These are phyloP conservation scores for Xylaria venustula DNA, from an alignment of 495 filamentous ascomycete genomes.

Conservation along the genomic window DNA sequence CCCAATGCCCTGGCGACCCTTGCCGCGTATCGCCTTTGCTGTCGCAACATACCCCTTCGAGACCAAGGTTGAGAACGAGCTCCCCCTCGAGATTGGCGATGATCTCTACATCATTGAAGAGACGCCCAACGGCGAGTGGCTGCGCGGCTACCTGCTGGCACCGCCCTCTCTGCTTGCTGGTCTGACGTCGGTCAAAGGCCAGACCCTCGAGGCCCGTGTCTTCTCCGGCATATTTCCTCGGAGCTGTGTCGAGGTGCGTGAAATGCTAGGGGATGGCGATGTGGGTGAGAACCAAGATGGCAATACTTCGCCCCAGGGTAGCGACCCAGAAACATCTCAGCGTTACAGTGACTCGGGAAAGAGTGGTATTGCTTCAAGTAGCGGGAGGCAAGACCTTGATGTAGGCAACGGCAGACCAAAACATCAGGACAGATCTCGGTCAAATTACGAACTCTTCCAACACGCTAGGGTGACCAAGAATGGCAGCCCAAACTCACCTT, in stretches of 20 bases:
- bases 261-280: conserved; percentile 66
- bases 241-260: conserved; percentile 80
- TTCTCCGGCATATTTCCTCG: conserved; percentile 96
- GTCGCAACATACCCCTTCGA: conserved; percentile 92
- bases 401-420: conserved; percentile 4
- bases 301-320: conserved; percentile 18
- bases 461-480: not conserved
- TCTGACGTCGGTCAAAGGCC: conserved; percentile 85
- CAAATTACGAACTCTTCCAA: not conserved
- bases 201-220: conserved; percentile 90
- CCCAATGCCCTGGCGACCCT: conserved; percentile 91
- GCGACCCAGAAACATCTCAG: conserved; percentile 25
- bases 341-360: conserved; percentile 46
- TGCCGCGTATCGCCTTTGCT: conserved; percentile 96
- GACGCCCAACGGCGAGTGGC: conserved; percentile 82
- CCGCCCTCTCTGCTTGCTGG: conserved; percentile 91
- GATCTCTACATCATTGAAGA: conserved; percentile 99
- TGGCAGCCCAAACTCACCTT: conserved; percentile 17
- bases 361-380: conserved; percentile 38
- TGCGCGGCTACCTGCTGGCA: conserved; percentile 89
- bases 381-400: conserved; percentile 28
- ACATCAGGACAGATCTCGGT: not conserved
- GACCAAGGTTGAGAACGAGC: conserved; percentile 80
- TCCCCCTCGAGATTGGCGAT: conserved; percentile 96
- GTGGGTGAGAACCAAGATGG: conserved; percentile 45